Base-by-base conservation (phyloP, 352 stramenopile species). In the Thraustochytrium striatum region DNA sequence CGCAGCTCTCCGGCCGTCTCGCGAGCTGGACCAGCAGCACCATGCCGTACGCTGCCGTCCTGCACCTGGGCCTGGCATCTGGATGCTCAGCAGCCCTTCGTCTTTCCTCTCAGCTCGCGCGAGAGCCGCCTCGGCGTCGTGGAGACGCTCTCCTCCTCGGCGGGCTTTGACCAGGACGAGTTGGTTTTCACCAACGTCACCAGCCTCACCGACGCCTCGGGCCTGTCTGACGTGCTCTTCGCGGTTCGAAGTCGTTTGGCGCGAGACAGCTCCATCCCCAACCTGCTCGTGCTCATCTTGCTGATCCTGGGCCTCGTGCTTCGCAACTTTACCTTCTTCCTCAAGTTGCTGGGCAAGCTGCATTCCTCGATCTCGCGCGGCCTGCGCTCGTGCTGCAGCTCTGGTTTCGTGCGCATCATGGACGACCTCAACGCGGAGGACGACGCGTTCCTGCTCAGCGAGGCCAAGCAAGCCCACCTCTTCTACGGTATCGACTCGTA, bases 61-160 rank as follows among this genome's bases (percentile, higher is more conserved):
- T 78, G 35, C 57, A 82, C 47, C 59, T 82, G 5, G 21, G 11
- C n/a, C n/a, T 82, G 65, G 78, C 13, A 81, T 53, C 30, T 82
- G 78, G 78, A 82, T 82, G 78, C 44, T 82, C 33, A 65, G 35
- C 28, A 79, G 55, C 55, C 38, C 35, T 2, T n/a, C 32, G 1
- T 78, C 38, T 62, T 82, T 57, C 55, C 78, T 39, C 9, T 33
- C 21, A 0, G 16, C 57, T 2, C 2, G 11, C 2, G 16, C 16
- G 0, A 41, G 21, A 5, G 5, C 25, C 13, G 9, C 50, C 30
- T 73, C 32, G 19, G 50, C 39, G 30, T 33, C 21, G 30, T 43
- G 28, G 8, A 55, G 59, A 61, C 21, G 3, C 13, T 38, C 32
- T 21, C 5, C 19, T 21, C 3, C 47, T 47, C 25, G 7, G 55